Conservation (phyloP, 2,329 filamentous ascomycete genomes). For the Malbranchea cinnamomea region DNA sequence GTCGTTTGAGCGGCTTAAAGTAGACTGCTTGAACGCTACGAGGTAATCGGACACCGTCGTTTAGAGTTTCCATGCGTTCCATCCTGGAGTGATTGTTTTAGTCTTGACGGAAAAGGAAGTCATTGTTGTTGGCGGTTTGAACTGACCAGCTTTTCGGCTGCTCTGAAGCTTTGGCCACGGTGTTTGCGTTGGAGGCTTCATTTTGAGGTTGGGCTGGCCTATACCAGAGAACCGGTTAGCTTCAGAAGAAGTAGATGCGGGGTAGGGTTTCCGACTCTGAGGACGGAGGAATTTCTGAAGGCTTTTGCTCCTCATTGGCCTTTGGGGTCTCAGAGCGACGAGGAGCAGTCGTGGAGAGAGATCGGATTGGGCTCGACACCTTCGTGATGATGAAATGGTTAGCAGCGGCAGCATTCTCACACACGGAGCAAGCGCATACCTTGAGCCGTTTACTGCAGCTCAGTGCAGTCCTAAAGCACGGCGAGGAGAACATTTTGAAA, state of each 20-base stretch:
- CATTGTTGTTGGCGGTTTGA: neutral
- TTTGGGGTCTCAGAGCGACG: conserved; percentile 1
- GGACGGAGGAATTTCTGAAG: conserved; percentile 1
- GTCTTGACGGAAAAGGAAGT: neutral
- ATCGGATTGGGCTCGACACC: conserved; percentile 5
- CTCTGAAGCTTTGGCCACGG: conserved; percentile 4
- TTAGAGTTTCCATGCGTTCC: conserved; percentile 21
- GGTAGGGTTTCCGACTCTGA: conserved; percentile 1
- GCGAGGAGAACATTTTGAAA: conserved; percentile 9
- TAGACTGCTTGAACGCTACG: conserved; percentile 74
- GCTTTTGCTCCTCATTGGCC: neutral
- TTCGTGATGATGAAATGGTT: neutral
- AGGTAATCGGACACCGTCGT: conserved; percentile 44
- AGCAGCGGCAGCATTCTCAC: neutral
- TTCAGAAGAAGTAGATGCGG: neutral
- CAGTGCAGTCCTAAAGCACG: conserved; percentile 8
- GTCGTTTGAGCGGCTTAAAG: conserved; percentile 65
- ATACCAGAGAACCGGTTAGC: neutral
- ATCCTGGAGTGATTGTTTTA: conserved; percentile 15
- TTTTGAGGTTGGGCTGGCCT: neutral
- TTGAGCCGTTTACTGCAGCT: conserved; percentile 8
- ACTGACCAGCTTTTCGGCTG: neutral
- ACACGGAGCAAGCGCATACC: conserved; percentile 1
- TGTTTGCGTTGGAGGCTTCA: conserved; percentile 3
- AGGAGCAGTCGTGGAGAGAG: conserved; percentile 4